phyloP scores from a whole-genome alignment of 2,329 filamentous ascomycete genomes.

The Monosporascus sp. region DNA sequence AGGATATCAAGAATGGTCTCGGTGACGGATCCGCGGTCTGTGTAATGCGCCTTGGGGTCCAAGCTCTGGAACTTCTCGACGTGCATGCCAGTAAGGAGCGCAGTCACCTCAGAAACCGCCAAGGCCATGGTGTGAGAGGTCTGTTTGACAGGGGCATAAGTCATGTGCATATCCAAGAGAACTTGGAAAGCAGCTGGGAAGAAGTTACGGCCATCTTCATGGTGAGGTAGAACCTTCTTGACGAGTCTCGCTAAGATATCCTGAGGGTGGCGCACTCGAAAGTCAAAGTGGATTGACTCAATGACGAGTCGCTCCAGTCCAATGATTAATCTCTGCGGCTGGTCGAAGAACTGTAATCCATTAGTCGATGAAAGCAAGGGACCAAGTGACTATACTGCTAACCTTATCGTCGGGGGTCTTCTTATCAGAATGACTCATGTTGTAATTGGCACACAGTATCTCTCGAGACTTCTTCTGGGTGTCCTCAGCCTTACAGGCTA shows the following conservation, averaged over 20 bases:
- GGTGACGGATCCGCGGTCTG: slow-evolving; percentile 43
- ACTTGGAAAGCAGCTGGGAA: slow-evolving; percentile 72
- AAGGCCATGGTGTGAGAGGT: slow-evolving; percentile 80
- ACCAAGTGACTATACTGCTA: slow-evolving; percentile 19
- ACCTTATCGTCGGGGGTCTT: slow-evolving; percentile 78
- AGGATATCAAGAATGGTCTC: slow-evolving; percentile 88
- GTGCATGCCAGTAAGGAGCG: slow-evolving; percentile 57
- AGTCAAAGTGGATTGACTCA: slow-evolving; percentile 90
- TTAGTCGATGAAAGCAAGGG: slow-evolving; percentile 2
- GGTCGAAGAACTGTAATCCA: slow-evolving; percentile 66
- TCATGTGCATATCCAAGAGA: slow-evolving; percentile 85
- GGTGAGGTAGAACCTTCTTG: slow-evolving; percentile 44
- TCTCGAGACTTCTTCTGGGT: slow-evolving; percentile 95
- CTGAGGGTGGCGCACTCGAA: slow-evolving; percentile 82
- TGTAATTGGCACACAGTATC: slow-evolving; percentile 85
- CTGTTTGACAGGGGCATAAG: slow-evolving; percentile 87
- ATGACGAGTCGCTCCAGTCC: slow-evolving; percentile 89
- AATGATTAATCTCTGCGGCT: slow-evolving; percentile 72
- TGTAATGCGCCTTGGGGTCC: slow-evolving; percentile 41
- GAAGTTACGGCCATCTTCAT: slow-evolving; percentile 48
- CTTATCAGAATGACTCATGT: slow-evolving; percentile 66
- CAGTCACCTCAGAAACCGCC: slow-evolving; percentile 74
- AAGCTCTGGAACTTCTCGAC: slow-evolving; percentile 45
- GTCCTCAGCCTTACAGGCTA: slow-evolving; percentile 95
- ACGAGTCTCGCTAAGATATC: slow-evolving; percentile 77